These are phyloP conservation scores for Exophiala alcalophila DNA, from an alignment of 2,329 filamentous ascomycete species.

Conservation along the genomic window DNA sequence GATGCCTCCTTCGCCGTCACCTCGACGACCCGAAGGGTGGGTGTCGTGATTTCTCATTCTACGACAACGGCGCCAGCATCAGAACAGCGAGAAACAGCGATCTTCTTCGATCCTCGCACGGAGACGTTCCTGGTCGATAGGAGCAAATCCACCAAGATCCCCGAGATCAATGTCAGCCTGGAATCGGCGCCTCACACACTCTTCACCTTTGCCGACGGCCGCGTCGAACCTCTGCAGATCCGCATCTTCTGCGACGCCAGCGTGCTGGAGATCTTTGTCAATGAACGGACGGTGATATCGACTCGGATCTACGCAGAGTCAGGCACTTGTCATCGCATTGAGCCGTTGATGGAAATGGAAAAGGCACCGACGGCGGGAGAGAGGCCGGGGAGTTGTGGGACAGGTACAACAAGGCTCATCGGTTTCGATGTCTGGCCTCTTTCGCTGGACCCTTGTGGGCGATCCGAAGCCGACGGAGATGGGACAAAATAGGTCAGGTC, in stretches of 20 bases:
- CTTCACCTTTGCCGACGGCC: slow-evolving; percentile 33
- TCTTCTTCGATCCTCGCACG: slow-evolving; percentile 39
- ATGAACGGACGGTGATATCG: slow-evolving; percentile 42
- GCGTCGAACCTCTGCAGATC: slow-evolving; percentile 39
- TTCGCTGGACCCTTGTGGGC: no score
- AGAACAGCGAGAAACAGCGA: slow-evolving; percentile 37
- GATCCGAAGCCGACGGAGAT: no score
- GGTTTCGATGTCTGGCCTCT: no score
- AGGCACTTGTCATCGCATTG: not conserved
- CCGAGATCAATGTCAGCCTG: slow-evolving; percentile 36
- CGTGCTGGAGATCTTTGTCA: slow-evolving; percentile 48
- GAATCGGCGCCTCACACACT: slow-evolving; percentile 47
- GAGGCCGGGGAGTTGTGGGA: no score
- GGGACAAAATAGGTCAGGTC: no score
- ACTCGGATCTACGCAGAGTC: slow-evolving; percentile 38
- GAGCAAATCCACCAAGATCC: slow-evolving; percentile 33
- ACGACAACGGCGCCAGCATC: slow-evolving; percentile 29
- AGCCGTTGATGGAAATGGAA: not conserved
- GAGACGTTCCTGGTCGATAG: slow-evolving; percentile 45
- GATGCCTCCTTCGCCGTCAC: not conserved
- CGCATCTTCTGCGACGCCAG: slow-evolving; percentile 43
- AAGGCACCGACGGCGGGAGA: no score
- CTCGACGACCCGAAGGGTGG: not conserved
- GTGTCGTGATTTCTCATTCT: slow-evolving; percentile 34
- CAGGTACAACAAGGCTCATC: no score